Conservation (phyloP, 2,329 filamentous ascomycete species). For the Neospermospora avenae region DNA sequence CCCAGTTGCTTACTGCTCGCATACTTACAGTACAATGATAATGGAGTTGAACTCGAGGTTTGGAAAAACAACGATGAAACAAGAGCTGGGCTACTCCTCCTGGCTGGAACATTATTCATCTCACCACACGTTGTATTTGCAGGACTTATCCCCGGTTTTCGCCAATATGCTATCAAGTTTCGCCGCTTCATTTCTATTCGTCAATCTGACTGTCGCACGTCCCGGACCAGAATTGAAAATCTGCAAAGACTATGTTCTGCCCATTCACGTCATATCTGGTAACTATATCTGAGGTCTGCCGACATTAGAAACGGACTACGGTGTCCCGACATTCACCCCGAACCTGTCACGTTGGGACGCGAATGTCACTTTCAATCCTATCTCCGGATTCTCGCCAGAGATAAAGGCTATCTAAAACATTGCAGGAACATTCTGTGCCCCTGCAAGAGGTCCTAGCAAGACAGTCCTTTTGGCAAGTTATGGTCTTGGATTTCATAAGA, state of each 20-base stretch:
- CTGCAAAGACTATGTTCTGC: constrained; percentile 7
- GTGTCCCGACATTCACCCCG: constrained; percentile 3
- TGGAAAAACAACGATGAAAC: too few relatives aligned
- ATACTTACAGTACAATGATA: not conserved
- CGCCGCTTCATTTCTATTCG: not conserved
- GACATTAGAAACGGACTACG: constrained; percentile 9
- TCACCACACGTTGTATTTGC: too few relatives aligned
- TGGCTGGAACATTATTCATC: too few relatives aligned
- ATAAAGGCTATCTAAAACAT: constrained; percentile 4
- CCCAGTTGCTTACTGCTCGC: not conserved
- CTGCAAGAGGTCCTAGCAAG: constrained; percentile 7
- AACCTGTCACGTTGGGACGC: constrained; percentile 9
- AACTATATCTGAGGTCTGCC: constrained; percentile 9
- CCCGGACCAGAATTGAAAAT: not conserved
- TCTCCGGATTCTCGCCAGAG: not conserved
- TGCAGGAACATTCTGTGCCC: constrained; percentile 16
- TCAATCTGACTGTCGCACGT: not conserved
- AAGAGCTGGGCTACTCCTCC: too few relatives aligned
- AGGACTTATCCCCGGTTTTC: too few relatives aligned
- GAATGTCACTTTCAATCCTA: constrained; percentile 6
- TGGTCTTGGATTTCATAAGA: constrained; percentile 33
- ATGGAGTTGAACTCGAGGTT: too few relatives aligned
- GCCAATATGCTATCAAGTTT: not conserved
- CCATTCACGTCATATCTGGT: not conserved
- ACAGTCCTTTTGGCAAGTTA: constrained; percentile 35